Base-by-base conservation (phyloP, 371 early-diverging fungal genomes). In the Syncephalastrum sp. region DNA sequence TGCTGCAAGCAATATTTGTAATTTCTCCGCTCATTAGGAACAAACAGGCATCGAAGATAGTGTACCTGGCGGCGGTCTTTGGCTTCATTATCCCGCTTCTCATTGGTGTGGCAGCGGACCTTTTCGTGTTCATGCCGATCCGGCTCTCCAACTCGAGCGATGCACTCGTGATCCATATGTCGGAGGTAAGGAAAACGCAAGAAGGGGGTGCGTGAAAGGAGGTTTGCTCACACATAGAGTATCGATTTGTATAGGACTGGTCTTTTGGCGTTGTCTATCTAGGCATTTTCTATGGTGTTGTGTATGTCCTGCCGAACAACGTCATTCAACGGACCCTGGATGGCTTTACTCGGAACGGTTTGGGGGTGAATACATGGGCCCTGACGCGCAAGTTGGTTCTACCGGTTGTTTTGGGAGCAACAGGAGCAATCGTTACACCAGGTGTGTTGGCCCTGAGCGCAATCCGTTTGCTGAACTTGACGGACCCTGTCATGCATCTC, bases 201-300 rank as follows among this genome's bases (percentile, higher is more conserved):
- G 27, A 27, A 27, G 27, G 27, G 3, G 15, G 33, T 4, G 6
- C 25, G 45, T 46, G 33, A 58, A 10, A 50, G 53, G 16, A 43
- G 16, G 16, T 23, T 52, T 24, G 10, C 24, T 50, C 19, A 33
- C 25, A 46, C 27, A 33, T 14, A 25, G 27, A n/a, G 19, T 15
- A 56, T 33, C 33, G 41, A 23, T 43, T 0, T 42, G 51, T 16
- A 12, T 55, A 84, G 86, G 76, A 81, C 51, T 86, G 85, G 86
- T 70, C 84, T 14, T 63, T 81, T 58, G 86, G 86, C 42, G 58
- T 84, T 46, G 69, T 82, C 2, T 83, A 79, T 59, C 70, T 81
- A 62, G 81, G 77, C 43, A 75, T 82, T 47, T 50, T 77, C 29
- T 75, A 82, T 64, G 70, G 74, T n/a, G 33, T 74, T 15, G 58